Evolutionary conservation across 129 eudicot species (phyloP).

Genomic region (Mikania micrantha): DNA sequence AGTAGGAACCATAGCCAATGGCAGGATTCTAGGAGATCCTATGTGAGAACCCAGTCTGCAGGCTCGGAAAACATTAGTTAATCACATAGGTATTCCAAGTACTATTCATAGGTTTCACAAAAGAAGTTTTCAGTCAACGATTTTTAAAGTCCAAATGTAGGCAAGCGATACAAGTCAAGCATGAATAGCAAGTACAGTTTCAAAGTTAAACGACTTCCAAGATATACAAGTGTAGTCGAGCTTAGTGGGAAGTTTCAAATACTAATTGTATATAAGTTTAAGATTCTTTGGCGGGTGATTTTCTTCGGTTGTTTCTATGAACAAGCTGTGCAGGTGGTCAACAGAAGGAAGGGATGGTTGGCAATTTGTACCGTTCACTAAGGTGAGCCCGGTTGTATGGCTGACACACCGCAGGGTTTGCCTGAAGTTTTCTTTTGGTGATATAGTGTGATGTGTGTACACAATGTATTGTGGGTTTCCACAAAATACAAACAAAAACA

Average conservation of each 20-base stretch:
- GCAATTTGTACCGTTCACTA: slow-evolving; percentile 1
- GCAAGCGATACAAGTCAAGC: slow-evolving; percentile 2
- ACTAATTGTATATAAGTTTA: slow-evolving; percentile 16
- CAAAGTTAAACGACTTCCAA: background rate
- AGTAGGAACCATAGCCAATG: slow-evolving; percentile 42
- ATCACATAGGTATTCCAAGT: slow-evolving; percentile 13
- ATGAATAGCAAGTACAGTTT: background rate
- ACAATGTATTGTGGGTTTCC: slow-evolving; percentile 15
- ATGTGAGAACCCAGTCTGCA: slow-evolving; percentile 35
- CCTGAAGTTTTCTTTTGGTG: slow-evolving; percentile 1
- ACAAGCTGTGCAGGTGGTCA: slow-evolving; percentile 10
- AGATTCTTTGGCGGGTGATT: slow-evolving; percentile 9
- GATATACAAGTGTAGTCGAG: slow-evolving; percentile 10
- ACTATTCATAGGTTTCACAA: slow-evolving; percentile 6
- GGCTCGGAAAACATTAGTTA: slow-evolving; percentile 44
- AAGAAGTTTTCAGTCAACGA: background rate
- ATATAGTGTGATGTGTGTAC: slow-evolving; percentile 15
- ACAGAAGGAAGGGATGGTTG: slow-evolving; percentile 7
- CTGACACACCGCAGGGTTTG: background rate
- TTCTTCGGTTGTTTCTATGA: background rate
- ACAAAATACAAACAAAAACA: slow-evolving; percentile 2
- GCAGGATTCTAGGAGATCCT: slow-evolving; percentile 46
- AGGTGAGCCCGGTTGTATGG: background rate
- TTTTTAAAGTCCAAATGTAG: slow-evolving; percentile 1
- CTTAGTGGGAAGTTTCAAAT: background rate